A percentile compares a stretch with the other conserved stretches of the same genome.
Conservation (phyloP, 2,329 filamentous ascomycete genomes). For the Beauveria asiatica region DNA sequence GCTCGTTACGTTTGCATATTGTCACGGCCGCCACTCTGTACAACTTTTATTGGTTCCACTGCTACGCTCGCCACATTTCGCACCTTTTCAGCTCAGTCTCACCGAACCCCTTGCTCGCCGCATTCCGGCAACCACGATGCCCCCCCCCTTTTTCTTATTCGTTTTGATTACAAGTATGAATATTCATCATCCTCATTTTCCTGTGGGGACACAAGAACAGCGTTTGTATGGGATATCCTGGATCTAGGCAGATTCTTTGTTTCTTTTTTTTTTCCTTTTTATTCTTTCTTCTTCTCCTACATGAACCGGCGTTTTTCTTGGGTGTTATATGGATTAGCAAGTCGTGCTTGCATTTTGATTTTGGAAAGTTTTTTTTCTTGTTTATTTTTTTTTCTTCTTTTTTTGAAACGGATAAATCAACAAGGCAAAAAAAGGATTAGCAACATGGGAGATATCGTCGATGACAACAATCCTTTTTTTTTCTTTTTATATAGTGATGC, state of each 20-base stretch:
- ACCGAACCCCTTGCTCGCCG: neutral
- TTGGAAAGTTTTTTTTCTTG: neutral
- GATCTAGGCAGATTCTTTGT: neutral
- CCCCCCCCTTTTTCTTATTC: too few relatives aligned
- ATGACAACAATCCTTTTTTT: too few relatives aligned
- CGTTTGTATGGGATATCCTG: neutral
- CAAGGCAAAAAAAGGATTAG: neutral
- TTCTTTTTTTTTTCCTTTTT: neutral
- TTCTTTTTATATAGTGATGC: too few relatives aligned
- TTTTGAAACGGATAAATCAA: neutral
- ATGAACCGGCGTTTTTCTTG: neutral
- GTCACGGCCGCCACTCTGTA: too few relatives aligned
- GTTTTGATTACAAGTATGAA: neutral
- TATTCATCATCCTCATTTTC: neutral
- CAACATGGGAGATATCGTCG: too few relatives aligned
- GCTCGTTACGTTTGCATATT: neutral
- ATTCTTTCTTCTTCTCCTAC: neutral
- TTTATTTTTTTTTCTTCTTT: neutral
- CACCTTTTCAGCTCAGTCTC: neutral
- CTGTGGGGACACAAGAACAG: neutral
- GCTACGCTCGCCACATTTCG: neutral
- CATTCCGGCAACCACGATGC: neutral
- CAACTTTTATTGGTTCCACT: too few relatives aligned
- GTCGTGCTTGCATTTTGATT: neutral
- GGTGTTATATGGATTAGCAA: neutral